These are phyloP conservation scores for Apiotrichum laibachii DNA, from an alignment of 1,284 basidiomycete species.

Conservation along the genomic window DNA sequence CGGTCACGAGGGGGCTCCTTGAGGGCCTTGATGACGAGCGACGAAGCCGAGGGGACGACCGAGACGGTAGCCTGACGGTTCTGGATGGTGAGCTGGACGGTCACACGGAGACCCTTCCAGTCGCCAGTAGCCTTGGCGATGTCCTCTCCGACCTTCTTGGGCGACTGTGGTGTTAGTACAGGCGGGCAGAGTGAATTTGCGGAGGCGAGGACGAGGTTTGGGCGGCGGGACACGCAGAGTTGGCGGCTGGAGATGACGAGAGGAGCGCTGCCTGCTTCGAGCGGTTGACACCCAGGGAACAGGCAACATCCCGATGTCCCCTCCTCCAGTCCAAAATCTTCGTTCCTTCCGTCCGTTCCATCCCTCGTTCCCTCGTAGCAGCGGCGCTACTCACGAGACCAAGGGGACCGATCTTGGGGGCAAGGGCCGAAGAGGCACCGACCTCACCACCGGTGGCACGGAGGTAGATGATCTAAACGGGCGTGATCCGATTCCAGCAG, in stretches of 20 bases:
- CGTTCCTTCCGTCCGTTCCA: not conserved
- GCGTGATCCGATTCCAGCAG: not conserved
- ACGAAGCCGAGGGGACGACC: slow-evolving; percentile 96
- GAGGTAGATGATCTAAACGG: slow-evolving; percentile 86
- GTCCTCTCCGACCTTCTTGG: slow-evolving; percentile 99
- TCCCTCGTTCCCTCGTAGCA: not conserved
- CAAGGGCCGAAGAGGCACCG: slow-evolving; percentile 96
- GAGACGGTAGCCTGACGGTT: slow-evolving; percentile 98
- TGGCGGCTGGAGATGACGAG: too few species aligned
- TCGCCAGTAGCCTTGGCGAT: slow-evolving; percentile 98
- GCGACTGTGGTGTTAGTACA: slow-evolving; percentile 64
- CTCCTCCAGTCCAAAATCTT: not conserved
- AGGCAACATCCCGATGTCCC: too few species aligned
- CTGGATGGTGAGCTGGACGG: slow-evolving; percentile 98
- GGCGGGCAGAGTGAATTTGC: not conserved
- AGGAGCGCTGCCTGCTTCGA: too few species aligned
- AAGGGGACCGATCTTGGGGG: slow-evolving; percentile 99
- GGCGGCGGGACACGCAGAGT: not conserved
- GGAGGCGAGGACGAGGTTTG: not conserved
- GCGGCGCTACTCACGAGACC: slow-evolving; percentile 76
- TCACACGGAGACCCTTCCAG: slow-evolving; percentile 99
- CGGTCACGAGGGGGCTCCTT: slow-evolving; percentile 99
- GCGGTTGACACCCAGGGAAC: too few species aligned
- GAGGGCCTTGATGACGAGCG: slow-evolving; percentile 96
- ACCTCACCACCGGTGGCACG: slow-evolving; percentile 99